Conservation (phyloP, 495 filamentous ascomycete species). For the Hypomontagnella monticulosa region DNA sequence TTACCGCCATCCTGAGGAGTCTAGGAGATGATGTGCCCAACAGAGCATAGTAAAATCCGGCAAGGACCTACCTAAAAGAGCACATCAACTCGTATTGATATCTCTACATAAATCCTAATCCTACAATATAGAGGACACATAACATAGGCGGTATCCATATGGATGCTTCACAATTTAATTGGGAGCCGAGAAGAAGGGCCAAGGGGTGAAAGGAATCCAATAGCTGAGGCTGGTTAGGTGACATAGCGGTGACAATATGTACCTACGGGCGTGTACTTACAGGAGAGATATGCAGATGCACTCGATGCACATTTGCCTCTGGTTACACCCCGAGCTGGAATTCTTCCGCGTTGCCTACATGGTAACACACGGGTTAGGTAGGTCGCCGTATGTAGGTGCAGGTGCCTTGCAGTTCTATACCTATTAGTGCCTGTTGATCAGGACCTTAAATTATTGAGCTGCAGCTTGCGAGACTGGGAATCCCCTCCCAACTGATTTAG, state of each 20-base stretch:
- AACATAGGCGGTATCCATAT: conserved; percentile 4
- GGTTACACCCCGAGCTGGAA: conserved; percentile 10
- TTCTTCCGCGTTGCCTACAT: conserved; percentile 1
- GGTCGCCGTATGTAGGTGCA: not conserved
- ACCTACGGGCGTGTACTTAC: too few relatives aligned
- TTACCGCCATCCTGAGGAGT: conserved; percentile 13
- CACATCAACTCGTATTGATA: conserved; percentile 25
- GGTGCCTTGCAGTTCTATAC: conserved; percentile 13
- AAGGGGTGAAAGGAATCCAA: conserved; percentile 12
- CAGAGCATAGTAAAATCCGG: conserved; percentile 1
- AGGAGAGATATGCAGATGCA: not conserved
- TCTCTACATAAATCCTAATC: conserved; percentile 1
- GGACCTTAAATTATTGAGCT: not conserved
- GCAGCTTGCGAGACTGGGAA: not conserved
- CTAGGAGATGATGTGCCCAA: conserved; percentile 3
- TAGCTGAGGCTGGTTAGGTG: conserved; percentile 14
- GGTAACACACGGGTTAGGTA: too few relatives aligned
- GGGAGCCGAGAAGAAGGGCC: conserved; percentile 8
- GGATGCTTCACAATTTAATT: conserved; percentile 1
- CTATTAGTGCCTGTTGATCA: conserved; percentile 6
- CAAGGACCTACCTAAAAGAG: conserved; percentile 38
- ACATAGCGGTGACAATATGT: conserved; percentile 16
- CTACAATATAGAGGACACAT: conserved; percentile 29
- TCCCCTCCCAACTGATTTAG: conserved; percentile 6
- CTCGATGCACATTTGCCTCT: not conserved